These are phyloP conservation scores for Aspergillus pseudoterreus DNA, from an alignment of 2,329 filamentous ascomycete species.

Conservation along the genomic window DNA sequence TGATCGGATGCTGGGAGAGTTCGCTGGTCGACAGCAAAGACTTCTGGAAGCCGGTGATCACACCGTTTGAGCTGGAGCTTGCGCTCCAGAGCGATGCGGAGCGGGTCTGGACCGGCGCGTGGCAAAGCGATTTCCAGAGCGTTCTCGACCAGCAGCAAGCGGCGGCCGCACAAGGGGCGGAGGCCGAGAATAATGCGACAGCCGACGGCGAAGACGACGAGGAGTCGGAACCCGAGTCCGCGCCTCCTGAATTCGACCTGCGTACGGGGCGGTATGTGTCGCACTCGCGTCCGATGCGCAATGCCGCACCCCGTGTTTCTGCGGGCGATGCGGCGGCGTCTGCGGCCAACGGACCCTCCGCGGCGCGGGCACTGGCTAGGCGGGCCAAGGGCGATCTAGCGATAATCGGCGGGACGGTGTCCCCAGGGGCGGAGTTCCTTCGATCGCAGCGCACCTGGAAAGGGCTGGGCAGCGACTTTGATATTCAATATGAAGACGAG, in stretches of 20 bases:
- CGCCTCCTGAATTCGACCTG: conserved; percentile 85
- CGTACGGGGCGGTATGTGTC: conserved; percentile 80
- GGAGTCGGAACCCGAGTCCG: conserved; percentile 65
- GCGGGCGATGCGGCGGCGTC: conserved; percentile 19
- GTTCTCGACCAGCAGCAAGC: conserved; percentile 47
- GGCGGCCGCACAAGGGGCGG: conserved; percentile 22
- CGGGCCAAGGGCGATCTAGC: conserved; percentile 68
- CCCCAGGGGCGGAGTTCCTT: conserved; percentile 85
- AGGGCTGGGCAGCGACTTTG: conserved; percentile 83
- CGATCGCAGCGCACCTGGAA: conserved; percentile 83
- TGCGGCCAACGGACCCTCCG: conserved; percentile 23
- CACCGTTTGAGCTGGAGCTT: conserved; percentile 86
- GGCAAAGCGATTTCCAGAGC: conserved; percentile 81
- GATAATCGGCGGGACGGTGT: conserved; percentile 78
- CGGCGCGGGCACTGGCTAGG: conserved; percentile 56
- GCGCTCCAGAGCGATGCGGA: conserved; percentile 71
- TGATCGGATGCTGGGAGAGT: conserved; percentile 97
- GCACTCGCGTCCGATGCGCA: conserved; percentile 56
- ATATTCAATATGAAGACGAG: conserved; percentile 57
- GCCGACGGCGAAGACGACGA: conserved; percentile 36
- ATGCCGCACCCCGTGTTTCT: conserved; percentile 29
- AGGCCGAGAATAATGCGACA: conserved; percentile 15
- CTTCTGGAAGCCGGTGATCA: conserved; percentile 85
- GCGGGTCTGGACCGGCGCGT: conserved; percentile 80
- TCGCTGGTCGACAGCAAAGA: conserved; percentile 83